Evolutionary conservation across 2,329 filamentous ascomycete species (phyloP).

Genomic region (Claviceps sp.): DNA sequence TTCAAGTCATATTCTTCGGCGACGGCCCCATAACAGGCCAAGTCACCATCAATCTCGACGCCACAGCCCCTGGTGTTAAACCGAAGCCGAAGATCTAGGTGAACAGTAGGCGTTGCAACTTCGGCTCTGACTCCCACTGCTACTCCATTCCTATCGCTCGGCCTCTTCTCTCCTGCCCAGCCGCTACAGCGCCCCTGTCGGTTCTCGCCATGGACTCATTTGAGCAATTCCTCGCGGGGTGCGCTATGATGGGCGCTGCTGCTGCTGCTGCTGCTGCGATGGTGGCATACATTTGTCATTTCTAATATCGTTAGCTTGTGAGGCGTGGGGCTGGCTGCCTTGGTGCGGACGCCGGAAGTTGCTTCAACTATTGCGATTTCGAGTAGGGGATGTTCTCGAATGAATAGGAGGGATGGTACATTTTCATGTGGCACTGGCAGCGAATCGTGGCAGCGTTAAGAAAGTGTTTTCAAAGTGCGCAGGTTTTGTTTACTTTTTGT

Average conservation of each 20-base stretch:
- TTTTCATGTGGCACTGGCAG: too few species aligned
- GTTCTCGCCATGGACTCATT: neutral
- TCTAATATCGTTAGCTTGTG: neutral
- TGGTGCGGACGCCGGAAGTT: too few species aligned
- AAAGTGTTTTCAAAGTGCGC: too few species aligned
- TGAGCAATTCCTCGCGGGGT: neutral
- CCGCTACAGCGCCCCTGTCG: neutral
- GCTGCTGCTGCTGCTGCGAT: neutral
- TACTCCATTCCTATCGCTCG: neutral
- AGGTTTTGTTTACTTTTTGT: too few species aligned
- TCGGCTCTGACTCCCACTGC: neutral
- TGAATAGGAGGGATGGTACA: too few species aligned
- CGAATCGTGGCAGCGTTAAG: too few species aligned
- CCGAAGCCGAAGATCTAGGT: slow-evolving; percentile 27
- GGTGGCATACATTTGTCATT: neutral
- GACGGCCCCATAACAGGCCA: slow-evolving; percentile 63
- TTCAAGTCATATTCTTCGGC: slow-evolving; percentile 98
- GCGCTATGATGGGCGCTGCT: neutral
- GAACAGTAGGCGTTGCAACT: neutral
- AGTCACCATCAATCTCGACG: slow-evolving; percentile 75
- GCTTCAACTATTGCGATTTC: too few species aligned
- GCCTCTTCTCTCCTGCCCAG: neutral
- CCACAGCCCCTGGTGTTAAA: slow-evolving; percentile 44
- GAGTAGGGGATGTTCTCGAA: too few species aligned
- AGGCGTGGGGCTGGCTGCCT: too few species aligned